These are phyloP conservation scores for Neurospora sp. DNA, from an alignment of 495 filamentous ascomycete species.

Conservation along the genomic window DNA sequence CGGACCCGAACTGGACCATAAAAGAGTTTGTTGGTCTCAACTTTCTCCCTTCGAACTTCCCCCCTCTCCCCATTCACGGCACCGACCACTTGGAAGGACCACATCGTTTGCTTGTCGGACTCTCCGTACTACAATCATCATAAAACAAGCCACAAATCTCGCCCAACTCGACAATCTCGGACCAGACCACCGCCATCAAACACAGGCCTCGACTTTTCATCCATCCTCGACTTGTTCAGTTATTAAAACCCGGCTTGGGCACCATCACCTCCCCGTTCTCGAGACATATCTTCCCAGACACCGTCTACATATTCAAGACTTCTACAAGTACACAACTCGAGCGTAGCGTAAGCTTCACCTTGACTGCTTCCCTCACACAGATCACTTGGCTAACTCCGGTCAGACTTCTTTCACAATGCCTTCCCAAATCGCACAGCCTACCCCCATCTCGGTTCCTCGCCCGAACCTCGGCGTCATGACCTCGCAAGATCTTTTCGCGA, in stretches of 20 bases:
- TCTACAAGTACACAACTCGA: not conserved
- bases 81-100: not conserved
- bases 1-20: not conserved
- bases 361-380: not conserved
- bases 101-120: not conserved
- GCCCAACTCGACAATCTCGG: not conserved
- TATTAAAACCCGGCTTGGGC: not conserved
- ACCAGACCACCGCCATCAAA: not conserved
- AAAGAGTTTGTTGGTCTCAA: not conserved
- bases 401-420: constrained; percentile 28
- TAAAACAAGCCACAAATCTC: not conserved
- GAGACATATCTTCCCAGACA: not conserved
- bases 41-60: not conserved
- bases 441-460: constrained; percentile 32
- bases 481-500: constrained; percentile 37
- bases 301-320: not conserved
- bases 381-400: not conserved
- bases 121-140: not conserved
- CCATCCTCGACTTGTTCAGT: not conserved
- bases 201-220: not conserved
- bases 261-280: not conserved
- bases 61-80: not conserved
- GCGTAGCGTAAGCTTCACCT: not conserved
- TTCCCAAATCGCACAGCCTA: constrained; percentile 33
- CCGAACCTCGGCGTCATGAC: constrained; percentile 25